These are phyloP conservation scores for Termitomyces sp. DNA, from an alignment of 768 basidiomycete species.

Conservation along the genomic window DNA sequence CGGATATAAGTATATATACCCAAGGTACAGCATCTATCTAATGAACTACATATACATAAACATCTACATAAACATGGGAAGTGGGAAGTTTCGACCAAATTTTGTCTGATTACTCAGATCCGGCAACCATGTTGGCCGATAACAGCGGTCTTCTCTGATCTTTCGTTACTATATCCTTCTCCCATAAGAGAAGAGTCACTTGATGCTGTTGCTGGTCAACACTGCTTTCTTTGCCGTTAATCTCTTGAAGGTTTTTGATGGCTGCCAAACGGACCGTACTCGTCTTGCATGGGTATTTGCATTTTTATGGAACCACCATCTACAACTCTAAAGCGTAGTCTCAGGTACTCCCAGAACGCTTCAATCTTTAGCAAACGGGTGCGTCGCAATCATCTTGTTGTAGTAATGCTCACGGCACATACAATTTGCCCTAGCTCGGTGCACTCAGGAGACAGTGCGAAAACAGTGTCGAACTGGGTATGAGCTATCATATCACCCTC, in stretches of 20 bases:
- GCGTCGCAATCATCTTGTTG: constrained; percentile 13
- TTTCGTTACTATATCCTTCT: background rate
- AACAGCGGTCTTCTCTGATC: background rate
- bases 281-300: constrained; percentile 37
- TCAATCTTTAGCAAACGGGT: constrained; percentile 69
- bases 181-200: background rate
- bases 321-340: background rate
- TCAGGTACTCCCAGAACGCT: constrained; percentile 73
- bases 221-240: background rate
- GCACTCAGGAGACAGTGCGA: constrained; percentile 67
- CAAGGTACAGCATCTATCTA: background rate
- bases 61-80: background rate
- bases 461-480: constrained; percentile 64
- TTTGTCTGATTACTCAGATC: background rate
- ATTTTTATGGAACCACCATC: background rate
- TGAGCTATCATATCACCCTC: constrained; percentile 1
- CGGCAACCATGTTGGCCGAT: constrained; percentile 4
- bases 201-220: constrained; percentile 3
- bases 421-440: constrained; percentile 42
- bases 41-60: no score
- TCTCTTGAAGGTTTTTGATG: constrained; percentile 7
- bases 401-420: background rate
- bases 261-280: constrained; percentile 26
- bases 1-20: background rate
- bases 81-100: background rate